These are phyloP conservation scores for Colletotrichum horii DNA, from an alignment of 2,329 filamentous ascomycete species.

Conservation along the genomic window DNA sequence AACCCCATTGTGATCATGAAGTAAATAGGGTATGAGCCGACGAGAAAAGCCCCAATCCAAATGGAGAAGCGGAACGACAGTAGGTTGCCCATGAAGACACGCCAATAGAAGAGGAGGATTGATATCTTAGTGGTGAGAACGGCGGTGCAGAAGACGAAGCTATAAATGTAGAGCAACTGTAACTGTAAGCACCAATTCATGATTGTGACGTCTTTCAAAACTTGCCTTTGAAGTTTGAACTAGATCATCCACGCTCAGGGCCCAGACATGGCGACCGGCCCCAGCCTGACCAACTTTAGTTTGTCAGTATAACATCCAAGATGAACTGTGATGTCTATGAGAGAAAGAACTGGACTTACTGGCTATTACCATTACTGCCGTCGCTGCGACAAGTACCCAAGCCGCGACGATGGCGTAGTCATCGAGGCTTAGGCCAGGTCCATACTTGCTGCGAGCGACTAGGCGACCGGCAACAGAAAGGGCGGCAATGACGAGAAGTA, in stretches of 20 bases:
- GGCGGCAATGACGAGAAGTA: not conserved
- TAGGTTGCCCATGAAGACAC: not conserved
- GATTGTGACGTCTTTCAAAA: not conserved
- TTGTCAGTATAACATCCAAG: not conserved
- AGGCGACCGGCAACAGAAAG: not conserved
- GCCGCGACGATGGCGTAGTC: not conserved
- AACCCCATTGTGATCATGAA: not conserved
- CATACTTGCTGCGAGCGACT: not conserved
- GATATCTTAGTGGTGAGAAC: not conserved
- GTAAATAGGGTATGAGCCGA: not conserved
- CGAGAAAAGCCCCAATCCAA: not conserved
- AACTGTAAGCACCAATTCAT: not conserved
- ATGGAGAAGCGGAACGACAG: not conserved
- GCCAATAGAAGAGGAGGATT: not conserved
- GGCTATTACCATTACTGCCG: not conserved
- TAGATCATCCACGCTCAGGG: not conserved
- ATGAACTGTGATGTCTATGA: not conserved
- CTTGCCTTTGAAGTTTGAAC: not conserved
- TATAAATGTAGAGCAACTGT: not conserved
- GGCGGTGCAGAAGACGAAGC: not conserved
- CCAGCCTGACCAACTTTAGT: not conserved
- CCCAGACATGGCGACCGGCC: not conserved
- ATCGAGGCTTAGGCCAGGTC: conserved; percentile 22
- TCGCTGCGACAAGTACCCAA: not conserved
- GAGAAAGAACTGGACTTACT: not conserved